Evolutionary conservation across 2,329 filamentous ascomycete genomes (phyloP).

Genomic region (Microdochium paspali): DNA sequence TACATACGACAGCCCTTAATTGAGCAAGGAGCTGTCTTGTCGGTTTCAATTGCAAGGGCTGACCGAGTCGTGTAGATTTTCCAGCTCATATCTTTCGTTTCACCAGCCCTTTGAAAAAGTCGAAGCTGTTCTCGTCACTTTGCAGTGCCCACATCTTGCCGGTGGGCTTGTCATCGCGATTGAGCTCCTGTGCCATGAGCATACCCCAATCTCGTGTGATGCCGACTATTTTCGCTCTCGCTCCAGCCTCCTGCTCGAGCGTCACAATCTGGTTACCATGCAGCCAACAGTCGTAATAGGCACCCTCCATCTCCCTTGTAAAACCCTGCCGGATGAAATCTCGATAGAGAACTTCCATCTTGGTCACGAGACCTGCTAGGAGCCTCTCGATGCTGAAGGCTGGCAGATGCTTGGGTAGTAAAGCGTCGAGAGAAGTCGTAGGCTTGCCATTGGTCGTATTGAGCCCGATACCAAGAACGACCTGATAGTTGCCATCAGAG

Average conservation of each 20-base stretch:
- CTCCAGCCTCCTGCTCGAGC: conserved; percentile 71
- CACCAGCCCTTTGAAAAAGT: conserved; percentile 86
- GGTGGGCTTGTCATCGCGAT: conserved; percentile 60
- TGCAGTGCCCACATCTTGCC: conserved; percentile 77
- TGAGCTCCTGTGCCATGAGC: conserved; percentile 74
- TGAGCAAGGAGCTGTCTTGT: too few species aligned
- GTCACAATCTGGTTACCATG: conserved; percentile 66
- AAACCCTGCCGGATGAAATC: conserved; percentile 72
- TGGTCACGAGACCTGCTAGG: conserved; percentile 69
- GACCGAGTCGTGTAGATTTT: too few species aligned
- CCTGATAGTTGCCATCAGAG: conserved; percentile 65
- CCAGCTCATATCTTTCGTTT: conserved; percentile 60
- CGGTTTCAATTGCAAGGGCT: too few species aligned
- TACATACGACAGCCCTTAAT: too few species aligned
- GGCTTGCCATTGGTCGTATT: conserved; percentile 79
- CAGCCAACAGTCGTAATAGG: conserved; percentile 80
- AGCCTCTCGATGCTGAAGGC: conserved; percentile 69
- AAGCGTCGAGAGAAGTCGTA: conserved; percentile 74
- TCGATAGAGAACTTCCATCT: conserved; percentile 68
- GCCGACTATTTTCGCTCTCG: conserved; percentile 67
- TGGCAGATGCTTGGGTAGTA: conserved; percentile 43
- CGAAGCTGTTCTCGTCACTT: conserved; percentile 97
- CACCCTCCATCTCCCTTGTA: conserved; percentile 57
- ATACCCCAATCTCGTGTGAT: conserved; percentile 91
- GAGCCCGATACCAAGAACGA: conserved; percentile 78